phyloP scores from a whole-genome alignment of 805 yeast species.

The Yarrowia hollandica region DNA sequence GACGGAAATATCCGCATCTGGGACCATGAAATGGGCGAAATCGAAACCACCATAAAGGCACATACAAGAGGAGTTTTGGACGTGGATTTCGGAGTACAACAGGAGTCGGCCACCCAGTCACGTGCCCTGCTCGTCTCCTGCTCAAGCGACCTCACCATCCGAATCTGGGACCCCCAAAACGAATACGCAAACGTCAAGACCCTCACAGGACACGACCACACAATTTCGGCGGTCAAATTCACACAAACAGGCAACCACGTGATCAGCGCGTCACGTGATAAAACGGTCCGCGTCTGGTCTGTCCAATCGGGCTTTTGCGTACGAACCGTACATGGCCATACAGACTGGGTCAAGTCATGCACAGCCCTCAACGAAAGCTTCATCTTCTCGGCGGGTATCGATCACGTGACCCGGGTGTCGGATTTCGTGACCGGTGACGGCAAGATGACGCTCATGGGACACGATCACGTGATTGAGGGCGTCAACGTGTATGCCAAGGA shows the following conservation, averaged over 20 bases:
- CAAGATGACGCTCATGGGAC: slow-evolving; percentile 67
- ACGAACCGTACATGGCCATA: slow-evolving; percentile 70
- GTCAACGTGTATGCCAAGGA: slow-evolving; percentile 54
- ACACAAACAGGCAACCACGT: slow-evolving; percentile 53
- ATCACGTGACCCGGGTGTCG: slow-evolving; percentile 68
- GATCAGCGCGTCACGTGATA: slow-evolving; percentile 79
- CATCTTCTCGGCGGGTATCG: slow-evolving; percentile 73
- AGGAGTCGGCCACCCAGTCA: slow-evolving; percentile 27
- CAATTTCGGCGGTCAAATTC: slow-evolving; percentile 66
- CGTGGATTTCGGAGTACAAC: slow-evolving; percentile 54
- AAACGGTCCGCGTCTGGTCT: slow-evolving; percentile 82
- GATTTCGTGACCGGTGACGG: slow-evolving; percentile 69
- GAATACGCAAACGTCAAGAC: slow-evolving; percentile 59
- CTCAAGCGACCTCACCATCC: slow-evolving; percentile 56
- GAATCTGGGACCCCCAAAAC: slow-evolving; percentile 64
- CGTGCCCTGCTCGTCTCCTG: slow-evolving; percentile 47
- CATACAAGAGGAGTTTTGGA: slow-evolving; percentile 71
- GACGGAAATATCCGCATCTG: slow-evolving; percentile 75
- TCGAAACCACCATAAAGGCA: slow-evolving; percentile 65
- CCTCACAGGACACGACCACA: slow-evolving; percentile 83
- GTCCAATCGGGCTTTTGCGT: slow-evolving; percentile 64
- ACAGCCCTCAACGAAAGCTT: slow-evolving; percentile 46
- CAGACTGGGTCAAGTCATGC: slow-evolving; percentile 82
- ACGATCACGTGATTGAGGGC: slow-evolving; percentile 78
- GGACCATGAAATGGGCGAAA: slow-evolving; percentile 65